phyloP scores from a whole-genome alignment of 169 alveolate genomes.

The Babesia gibsoni region DNA sequence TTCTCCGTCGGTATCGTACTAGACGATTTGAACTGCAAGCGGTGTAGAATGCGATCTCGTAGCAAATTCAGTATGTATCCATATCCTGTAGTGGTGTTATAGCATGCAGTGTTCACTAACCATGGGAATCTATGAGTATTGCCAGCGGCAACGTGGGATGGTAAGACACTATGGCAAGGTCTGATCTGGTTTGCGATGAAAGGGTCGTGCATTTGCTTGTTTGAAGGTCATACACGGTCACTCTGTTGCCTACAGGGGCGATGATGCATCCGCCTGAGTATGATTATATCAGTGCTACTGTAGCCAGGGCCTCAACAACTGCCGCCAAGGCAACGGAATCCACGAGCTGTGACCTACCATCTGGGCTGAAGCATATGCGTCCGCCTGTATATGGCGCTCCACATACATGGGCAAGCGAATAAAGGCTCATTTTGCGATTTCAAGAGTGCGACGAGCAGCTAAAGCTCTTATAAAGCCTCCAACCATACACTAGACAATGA shows the following conservation, averaged over 20 bases:
- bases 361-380: constrained; percentile 54
- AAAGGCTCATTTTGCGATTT: constrained; percentile 23
- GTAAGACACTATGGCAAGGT: constrained; percentile 65
- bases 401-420: constrained; percentile 57
- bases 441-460: background rate
- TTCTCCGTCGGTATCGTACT: constrained; percentile 58
- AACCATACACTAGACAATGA: too few species aligned
- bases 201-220: constrained; percentile 73
- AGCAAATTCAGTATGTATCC: constrained; percentile 74
- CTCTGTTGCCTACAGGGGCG: constrained; percentile 81
- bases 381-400: constrained; percentile 70
- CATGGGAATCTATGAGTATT: constrained; percentile 73
- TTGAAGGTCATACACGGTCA: constrained; percentile 75
- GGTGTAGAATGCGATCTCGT: constrained; percentile 68
- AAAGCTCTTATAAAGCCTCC: too few species aligned
- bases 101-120: background rate
- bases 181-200: constrained; percentile 72
- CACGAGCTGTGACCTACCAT: constrained; percentile 29
- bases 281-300: background rate
- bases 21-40: constrained; percentile 69
- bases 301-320: background rate
- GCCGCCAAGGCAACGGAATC: background rate
- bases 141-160: constrained; percentile 76
- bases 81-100: constrained; percentile 39
- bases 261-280: constrained; percentile 67